Conservation (phyloP, 306 rosid species). For the Rubus parviflorus region DNA sequence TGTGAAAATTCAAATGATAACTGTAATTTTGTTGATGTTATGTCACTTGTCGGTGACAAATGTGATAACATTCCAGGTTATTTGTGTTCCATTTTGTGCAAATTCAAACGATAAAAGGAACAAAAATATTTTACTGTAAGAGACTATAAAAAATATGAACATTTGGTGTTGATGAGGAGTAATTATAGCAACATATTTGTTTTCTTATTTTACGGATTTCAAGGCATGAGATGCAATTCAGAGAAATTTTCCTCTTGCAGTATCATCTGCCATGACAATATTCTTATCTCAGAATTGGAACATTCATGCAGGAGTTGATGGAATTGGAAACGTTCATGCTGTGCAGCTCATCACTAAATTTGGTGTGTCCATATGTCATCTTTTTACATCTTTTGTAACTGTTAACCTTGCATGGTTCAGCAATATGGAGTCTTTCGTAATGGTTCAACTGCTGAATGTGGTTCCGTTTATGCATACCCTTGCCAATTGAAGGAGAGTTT, state of each 20-base stretch:
- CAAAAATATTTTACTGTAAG: not conserved
- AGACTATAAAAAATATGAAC: too few species aligned
- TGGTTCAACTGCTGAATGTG: not conserved
- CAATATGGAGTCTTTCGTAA: not conserved
- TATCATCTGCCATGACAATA: not conserved
- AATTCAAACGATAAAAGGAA: not conserved
- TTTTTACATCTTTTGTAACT: not conserved
- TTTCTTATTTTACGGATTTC: not conserved
- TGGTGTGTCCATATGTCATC: conserved; percentile 48
- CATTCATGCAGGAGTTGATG: conserved; percentile 70
- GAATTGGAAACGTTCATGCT: conserved; percentile 88
- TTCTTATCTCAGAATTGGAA: not conserved
- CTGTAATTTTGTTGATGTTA: conserved; percentile 86
- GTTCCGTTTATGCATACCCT: not conserved
- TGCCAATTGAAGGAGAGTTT: not conserved
- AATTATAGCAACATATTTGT: not conserved
- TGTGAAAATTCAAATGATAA: not conserved
- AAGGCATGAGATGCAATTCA: not conserved
- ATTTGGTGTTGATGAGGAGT: not conserved
- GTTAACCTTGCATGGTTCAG: not conserved
- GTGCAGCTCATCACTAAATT: conserved; percentile 73
- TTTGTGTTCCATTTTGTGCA: conserved; percentile 16
- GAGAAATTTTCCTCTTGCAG: not conserved
- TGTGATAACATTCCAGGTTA: conserved; percentile 96
- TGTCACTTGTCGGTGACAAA: conserved; percentile 85